Evolutionary conservation across 371 early-diverging fungal genomes (phyloP).

Genomic region (Aphelidium insulamus): DNA sequence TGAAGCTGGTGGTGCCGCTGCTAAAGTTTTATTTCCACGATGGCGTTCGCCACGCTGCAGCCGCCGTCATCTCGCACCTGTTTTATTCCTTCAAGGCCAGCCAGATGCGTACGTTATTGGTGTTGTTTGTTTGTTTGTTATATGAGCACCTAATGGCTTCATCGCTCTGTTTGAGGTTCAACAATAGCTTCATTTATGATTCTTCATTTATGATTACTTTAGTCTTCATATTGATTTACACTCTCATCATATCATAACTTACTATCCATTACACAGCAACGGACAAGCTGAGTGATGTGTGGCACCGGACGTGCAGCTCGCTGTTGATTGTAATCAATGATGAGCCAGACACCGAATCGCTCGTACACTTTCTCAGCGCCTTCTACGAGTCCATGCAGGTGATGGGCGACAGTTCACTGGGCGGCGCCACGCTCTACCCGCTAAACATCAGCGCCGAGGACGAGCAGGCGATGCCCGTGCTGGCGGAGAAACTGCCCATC

Average conservation of each 20-base stretch:
- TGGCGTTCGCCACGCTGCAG: slow-evolving; percentile 76
- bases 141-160: no score
- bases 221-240: no score
- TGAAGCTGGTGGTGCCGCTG: slow-evolving; percentile 63
- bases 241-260: no score
- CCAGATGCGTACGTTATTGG: no score
- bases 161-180: no score
- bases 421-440: no score
- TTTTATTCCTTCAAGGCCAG: slow-evolving; percentile 36
- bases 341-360: slow-evolving; percentile 55
- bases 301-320: slow-evolving; percentile 1
- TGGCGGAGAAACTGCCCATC: no score
- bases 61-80: slow-evolving; percentile 53
- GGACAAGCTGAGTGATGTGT: slow-evolving; percentile 3
- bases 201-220: no score
- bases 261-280: no score
- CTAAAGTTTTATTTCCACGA: slow-evolving; percentile 92
- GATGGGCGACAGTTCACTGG: slow-evolving; percentile 38
- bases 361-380: slow-evolving; percentile 45
- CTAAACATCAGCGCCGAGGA: slow-evolving; percentile 33
- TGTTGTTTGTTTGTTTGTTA: no score
- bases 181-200: no score
- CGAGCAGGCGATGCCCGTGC: no score
- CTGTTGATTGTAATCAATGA: slow-evolving; percentile 5
- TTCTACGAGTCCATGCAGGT: slow-evolving; percentile 47